phyloP scores from a whole-genome alignment of 345 rosid genomes.

The Pugionium dolabratum region DNA sequence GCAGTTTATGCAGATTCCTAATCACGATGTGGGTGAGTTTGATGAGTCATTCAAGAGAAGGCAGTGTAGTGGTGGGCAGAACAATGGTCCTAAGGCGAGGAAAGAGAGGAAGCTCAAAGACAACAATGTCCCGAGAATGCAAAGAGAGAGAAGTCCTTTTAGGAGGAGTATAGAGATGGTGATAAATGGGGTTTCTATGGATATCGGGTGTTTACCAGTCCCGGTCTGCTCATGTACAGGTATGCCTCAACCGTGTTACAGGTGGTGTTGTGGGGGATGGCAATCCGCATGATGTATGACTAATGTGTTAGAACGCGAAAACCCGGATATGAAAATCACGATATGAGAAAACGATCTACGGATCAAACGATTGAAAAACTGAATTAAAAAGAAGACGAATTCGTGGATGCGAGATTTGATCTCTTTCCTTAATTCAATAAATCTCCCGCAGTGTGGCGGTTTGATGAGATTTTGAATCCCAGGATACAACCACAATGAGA shows the following conservation, averaged over 20 bases:
- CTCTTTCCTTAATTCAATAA: no score
- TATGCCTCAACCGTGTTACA: conserved; percentile 71
- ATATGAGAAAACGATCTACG: no score
- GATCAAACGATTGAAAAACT: no score
- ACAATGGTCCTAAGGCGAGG: conserved; percentile 50
- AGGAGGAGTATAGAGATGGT: conserved; percentile 76
- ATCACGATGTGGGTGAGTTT: conserved; percentile 25
- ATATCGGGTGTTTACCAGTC: conserved; percentile 76
- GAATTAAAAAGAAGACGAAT: no score
- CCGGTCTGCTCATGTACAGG: conserved; percentile 95
- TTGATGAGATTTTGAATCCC: no score
- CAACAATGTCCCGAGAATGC: conserved; percentile 46
- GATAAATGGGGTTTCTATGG: conserved; percentile 82
- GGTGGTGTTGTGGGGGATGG: conserved; percentile 99
- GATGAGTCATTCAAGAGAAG: conserved; percentile 57
- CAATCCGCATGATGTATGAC: conserved; percentile 95
- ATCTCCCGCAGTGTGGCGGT: no score
- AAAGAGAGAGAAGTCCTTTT: conserved; percentile 54
- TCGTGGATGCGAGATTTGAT: no score
- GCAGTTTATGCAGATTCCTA: conserved; percentile 63
- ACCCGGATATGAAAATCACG: no score
- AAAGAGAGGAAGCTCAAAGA: conserved; percentile 82
- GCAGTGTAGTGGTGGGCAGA: conserved; percentile 36
- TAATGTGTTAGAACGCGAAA: no score
- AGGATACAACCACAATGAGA: no score